Evolutionary conservation across 306 rosid genomes (phyloP), one percentile per base, ranked within the genome.

Genomic region (Cucumis hystrix): DNA sequence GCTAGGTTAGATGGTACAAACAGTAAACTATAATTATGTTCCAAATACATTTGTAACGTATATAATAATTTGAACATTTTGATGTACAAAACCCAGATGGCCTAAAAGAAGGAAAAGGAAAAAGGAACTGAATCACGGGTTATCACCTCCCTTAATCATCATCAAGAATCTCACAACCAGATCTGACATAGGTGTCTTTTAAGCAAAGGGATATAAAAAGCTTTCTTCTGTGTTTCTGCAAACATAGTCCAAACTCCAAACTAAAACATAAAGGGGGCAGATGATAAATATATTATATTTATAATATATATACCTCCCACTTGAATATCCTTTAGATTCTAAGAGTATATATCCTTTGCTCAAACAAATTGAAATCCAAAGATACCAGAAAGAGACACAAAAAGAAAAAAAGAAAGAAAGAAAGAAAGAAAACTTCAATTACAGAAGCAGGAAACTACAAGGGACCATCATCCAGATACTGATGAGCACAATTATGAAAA

Each of bases 401-500:
- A 10, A 39, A 39, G 9, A n/a, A 16, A 16, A 52, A 28, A 28
- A 28, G 30, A 28, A 28, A 28, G 30, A 28, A 28, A 28, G 8
- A 30, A 43, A 72, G 30, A 28, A n/a, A n/a, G n/a, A n/a, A n/a
- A 72, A 28, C 61, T 72, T 72, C 47, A 72, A 72, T 72, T 72
- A 72, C 77, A 52, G 62, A 28, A 72, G 77, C 61, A 49, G 25
- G 40, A 72, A 72, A 68, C 59, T 72, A 72, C 62, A 72, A 52
- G 45, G 77, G 74, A 40, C 54, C 59, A 51, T 15, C 23, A 28
- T 72, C 60, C 76, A 71, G 76, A 47, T 47, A 71, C 21, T 13
- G 76, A 47, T 51, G 76, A 45, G 76, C 59, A 71, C 76, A 71
- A 49, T 66, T 71, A 71, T 71, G 76, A 71, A 71, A 71, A 51